Base-by-base conservation (phyloP, 441 rosid genomes). In the Erodium trifolium region DNA sequence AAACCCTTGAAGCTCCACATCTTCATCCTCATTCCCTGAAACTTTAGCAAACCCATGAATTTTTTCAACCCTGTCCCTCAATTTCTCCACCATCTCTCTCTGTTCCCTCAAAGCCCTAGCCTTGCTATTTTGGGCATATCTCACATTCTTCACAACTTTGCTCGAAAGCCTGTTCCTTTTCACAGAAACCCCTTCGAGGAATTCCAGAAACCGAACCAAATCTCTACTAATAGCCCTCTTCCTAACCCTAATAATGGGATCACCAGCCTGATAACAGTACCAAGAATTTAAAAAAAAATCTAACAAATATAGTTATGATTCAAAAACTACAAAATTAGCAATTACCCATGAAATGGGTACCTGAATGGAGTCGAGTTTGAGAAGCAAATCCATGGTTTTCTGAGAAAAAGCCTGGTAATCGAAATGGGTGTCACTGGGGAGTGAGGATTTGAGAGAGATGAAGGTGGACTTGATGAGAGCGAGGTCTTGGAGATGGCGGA, bases 161-260 rank as follows among this genome's bases (percentile, higher is more conserved):
- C 23, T 66, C 47, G 75, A 66, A 31, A 71, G 63, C 5, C 63
- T 78, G 60, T 31, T 75, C 72, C 80, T 83, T 79, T 78, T 82
- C 23, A 78, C 63, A 59, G 72, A 80, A 76, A 84, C 73, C 70
- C 78, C 87, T 74, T 91, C 90, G 69, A 91, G 63, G 74, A 79
- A 82, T 45, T 82, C 87, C 79, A 85, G 66, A 81, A 92, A 87
- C 73, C 79, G 76, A 63, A 78, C 81, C 76, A 93, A 79, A 69
- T 89, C 94, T 78, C 81, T 80, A 69, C 89, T 82, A 68, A 93
- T 72, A 60, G 91, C 80, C 84, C 84, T 83, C 79, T 89, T 93
- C 29, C 96, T 89, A 74, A 78, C 89, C 77, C 87, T 80, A 74
- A 91, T 83, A 88, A 88, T 84, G 51, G 93, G 87, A 86, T 87